phyloP scores from a whole-genome alignment of 2,329 filamentous ascomycete genomes.

The Furcasterigmium furcatum region DNA sequence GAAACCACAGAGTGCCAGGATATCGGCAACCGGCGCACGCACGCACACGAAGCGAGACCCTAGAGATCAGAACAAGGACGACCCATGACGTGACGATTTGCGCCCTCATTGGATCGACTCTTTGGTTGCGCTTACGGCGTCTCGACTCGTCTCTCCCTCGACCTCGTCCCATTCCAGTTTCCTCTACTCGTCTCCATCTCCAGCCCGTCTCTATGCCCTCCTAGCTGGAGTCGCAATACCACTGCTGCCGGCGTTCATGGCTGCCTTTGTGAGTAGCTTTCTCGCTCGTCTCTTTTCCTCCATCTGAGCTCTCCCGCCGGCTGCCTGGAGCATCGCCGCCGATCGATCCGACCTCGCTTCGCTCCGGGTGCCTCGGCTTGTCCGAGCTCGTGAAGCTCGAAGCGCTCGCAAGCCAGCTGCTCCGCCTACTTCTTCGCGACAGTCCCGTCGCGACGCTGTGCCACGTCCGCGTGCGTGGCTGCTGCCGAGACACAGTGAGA shows the following conservation, averaged over 20 bases:
- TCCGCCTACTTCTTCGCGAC: not conserved
- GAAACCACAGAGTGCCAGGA: too few relatives aligned
- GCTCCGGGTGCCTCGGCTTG: not conserved
- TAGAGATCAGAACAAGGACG: not conserved
- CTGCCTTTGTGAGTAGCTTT: constrained; percentile 19
- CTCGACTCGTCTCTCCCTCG: not conserved
- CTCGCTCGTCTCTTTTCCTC: not conserved
- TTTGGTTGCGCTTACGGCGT: not conserved
- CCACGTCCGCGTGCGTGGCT: not conserved
- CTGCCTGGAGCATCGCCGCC: not conserved
- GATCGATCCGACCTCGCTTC: not conserved
- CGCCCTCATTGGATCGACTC: not conserved
- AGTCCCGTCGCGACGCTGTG: too few relatives aligned
- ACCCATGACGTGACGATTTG: constrained; percentile 1
- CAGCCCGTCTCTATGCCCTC: not conserved
- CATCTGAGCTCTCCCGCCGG: not conserved
- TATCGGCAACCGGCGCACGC: too few relatives aligned
- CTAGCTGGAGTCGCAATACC: not conserved
- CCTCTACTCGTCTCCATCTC: not conserved
- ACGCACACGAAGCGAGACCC: too few relatives aligned
- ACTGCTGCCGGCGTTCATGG: constrained; percentile 13
- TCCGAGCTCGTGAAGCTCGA: not conserved
- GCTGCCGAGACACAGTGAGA: not conserved
- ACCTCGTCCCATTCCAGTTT: too few relatives aligned
- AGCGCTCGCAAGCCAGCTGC: not conserved